Evolutionary conservation across 305 asterid genomes (phyloP), one percentile per base, ranked within the genome.

Genomic region (Solanum chacoense): DNA sequence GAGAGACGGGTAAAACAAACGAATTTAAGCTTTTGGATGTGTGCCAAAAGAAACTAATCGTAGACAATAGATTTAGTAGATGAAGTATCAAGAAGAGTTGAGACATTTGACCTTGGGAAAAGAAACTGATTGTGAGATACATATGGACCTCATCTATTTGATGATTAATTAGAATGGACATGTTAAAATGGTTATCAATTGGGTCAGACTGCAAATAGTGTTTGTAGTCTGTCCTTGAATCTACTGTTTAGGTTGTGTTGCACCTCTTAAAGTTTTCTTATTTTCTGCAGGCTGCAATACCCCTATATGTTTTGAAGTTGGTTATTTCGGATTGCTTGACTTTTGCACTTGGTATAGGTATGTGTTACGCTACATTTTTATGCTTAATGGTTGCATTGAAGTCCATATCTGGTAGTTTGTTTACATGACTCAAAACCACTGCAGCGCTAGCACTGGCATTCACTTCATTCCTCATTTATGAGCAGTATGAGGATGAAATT

Each of bases 401-500:
- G 86, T 45, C 38, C 72, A 81, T 45, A 78, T 35, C 55, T 31
- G 12, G 85, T 81, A 42, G 86, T 80, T 42, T 45, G 69, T 29
- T 80, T 73, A 75, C 80, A 22, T 84, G 38, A 50, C 34, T 50
- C 42, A 14, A 8, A 18, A 84, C 72, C 79, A 80, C 88, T 93
- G 95, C 98, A 96, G 99, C 94, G 22, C 85, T 94, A 89, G 88
- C 94, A 91, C 89, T 94, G 91, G 92, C 95, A 31, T 98, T 96
- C 92, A 92, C 95, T 9, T 59, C 90, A 76, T 95, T 96, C 90
- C 94, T 94, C 89, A 91, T 95, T 63, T 96, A 93, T 76, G 98
- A 96, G 92, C 99, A 96, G 94, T 96, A 95, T 12, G 97, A 95
- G 92, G 94, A 91, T 89, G 98, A 93, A 90, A 91, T 98, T 69